Percentiles rank a stretch among this genome's conserved stretches.
Conservation (phyloP, 1,139 yeast genomes). For the Saccharomycopsis hybrid region DNA sequence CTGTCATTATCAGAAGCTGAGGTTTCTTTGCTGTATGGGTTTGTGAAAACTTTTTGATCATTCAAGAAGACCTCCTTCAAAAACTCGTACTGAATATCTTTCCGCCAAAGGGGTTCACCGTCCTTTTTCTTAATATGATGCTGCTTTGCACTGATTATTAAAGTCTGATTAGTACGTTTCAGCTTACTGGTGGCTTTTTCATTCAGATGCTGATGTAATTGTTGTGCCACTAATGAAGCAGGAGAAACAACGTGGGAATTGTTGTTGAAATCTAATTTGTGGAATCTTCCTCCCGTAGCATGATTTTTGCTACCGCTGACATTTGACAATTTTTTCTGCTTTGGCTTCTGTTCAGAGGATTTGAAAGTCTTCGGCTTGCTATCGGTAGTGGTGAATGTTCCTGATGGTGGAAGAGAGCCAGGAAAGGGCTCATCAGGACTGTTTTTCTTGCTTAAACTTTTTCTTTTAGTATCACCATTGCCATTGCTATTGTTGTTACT, state of each 20-base stretch:
- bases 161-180: constrained; percentile 18
- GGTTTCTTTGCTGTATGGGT: constrained; percentile 35
- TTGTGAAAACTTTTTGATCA: constrained; percentile 60
- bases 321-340: background rate
- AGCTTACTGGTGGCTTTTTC: background rate
- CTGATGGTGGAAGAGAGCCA: background rate
- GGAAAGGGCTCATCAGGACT: too few relatives aligned
- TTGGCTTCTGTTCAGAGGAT: background rate
- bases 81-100: constrained; percentile 82
- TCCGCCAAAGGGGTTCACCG: constrained; percentile 88
- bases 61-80: constrained; percentile 60
- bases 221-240: background rate
- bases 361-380: too few relatives aligned
- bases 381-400: background rate
- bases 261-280: background rate
- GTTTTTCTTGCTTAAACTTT: too few relatives aligned
- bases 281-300: too few relatives aligned
- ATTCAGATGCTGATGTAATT: background rate
- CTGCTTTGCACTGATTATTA: constrained; percentile 32
- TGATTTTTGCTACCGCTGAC: background rate
- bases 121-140: constrained; percentile 81
- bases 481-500: background rate
- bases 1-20: constrained; percentile 34
- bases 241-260: background rate
- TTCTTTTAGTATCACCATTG: background rate